Conservation (phyloP, 2,329 filamentous ascomycete genomes). For the Fusarium stilboides region DNA sequence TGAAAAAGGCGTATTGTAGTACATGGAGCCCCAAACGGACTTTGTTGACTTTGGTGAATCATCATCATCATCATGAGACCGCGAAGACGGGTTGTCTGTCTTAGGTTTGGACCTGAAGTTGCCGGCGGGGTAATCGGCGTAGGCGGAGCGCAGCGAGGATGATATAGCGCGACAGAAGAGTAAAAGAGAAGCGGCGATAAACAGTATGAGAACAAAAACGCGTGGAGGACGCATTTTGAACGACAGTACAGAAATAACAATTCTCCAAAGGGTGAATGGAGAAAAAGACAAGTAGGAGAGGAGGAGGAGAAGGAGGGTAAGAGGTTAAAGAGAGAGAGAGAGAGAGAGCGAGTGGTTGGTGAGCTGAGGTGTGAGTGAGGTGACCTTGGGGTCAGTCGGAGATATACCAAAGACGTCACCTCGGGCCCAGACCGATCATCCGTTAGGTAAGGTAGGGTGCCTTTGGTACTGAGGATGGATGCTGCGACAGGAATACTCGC, state of each 20-base stretch:
- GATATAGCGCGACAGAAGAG: conserved; percentile 68
- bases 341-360: conserved; percentile 17
- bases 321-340: conserved; percentile 21
- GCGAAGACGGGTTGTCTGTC: conserved; percentile 23
- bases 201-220: conserved; percentile 68
- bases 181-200: conserved; percentile 68
- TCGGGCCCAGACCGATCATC: conserved; percentile 38
- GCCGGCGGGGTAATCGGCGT: conserved; percentile 50
- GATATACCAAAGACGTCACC: conserved; percentile 47
- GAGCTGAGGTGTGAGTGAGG: conserved; percentile 47
- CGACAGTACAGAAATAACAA: conserved; percentile 13
- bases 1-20: conserved; percentile 83
- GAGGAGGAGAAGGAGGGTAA: conserved; percentile 23
- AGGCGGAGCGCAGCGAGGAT: conserved; percentile 53
- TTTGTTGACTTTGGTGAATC: conserved; percentile 37
- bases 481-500: conserved; percentile 10
- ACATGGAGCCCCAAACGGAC: conserved; percentile 68
- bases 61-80: conserved; percentile 28
- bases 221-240: conserved; percentile 69
- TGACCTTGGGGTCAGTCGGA: conserved; percentile 43
- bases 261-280: conserved; percentile 16
- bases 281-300: conserved; percentile 2
- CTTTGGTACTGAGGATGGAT: neutral
- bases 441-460: conserved; percentile 4
- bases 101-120: conserved; percentile 43